Evolutionary conservation across 352 stramenopile species (phyloP).

Genomic region (Phytopythium delawarense): DNA sequence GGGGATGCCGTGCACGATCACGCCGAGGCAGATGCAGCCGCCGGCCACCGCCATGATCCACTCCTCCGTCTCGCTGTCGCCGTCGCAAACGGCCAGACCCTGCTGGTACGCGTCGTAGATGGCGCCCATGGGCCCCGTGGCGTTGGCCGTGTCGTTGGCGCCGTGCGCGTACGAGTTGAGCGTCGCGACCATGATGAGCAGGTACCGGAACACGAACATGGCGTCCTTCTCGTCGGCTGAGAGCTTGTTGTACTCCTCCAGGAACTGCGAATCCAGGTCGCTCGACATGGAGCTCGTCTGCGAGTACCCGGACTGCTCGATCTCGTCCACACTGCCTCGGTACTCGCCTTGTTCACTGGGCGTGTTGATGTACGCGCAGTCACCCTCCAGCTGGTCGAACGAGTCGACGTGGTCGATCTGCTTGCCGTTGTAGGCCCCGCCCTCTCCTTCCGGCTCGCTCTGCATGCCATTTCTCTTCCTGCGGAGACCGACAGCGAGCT

Average conservation of each 20-base stretch:
- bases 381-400: neutral
- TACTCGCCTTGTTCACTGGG: constrained; percentile 10
- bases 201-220: constrained; percentile 42
- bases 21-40: constrained; percentile 37
- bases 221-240: constrained; percentile 30
- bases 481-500: neutral
- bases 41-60: constrained; percentile 67
- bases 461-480: neutral
- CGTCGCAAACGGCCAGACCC: constrained; percentile 16
- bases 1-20: constrained; percentile 49
- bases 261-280: neutral
- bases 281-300: constrained; percentile 1
- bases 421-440: neutral
- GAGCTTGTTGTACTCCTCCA: constrained; percentile 22
- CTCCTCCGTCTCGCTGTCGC: constrained; percentile 16
- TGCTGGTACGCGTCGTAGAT: constrained; percentile 52
- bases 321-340: constrained; percentile 2
- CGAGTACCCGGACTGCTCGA: constrained; percentile 3
- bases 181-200: constrained; percentile 69
- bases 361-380: constrained; percentile 10
- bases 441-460: constrained; percentile 5
- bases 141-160: constrained; percentile 78
- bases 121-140: constrained; percentile 57
- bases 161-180: constrained; percentile 75
- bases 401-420: neutral